A percentile compares a stretch with the other conserved stretches of the same genome.
These are phyloP conservation scores for Agrostemma githago DNA, from an alignment of 148 eudicot species.

Conservation along the genomic window DNA sequence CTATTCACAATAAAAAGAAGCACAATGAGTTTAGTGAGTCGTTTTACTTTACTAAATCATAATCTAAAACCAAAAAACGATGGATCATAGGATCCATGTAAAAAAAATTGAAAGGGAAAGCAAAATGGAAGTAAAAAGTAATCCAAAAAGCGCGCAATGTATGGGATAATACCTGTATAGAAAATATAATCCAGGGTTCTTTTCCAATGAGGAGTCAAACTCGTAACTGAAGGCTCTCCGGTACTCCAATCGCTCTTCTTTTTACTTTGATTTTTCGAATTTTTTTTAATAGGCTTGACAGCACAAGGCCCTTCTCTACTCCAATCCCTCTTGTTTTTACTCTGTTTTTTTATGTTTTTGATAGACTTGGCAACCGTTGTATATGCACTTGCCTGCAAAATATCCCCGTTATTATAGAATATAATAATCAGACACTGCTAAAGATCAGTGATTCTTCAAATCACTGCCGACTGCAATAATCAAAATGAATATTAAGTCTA, in stretches of 20 bases:
- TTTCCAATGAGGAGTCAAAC: constrained; percentile 51
- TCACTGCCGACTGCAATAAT: not conserved
- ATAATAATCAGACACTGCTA: not conserved
- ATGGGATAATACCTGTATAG: constrained; percentile 58
- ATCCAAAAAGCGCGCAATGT: not conserved
- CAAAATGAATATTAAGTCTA: not conserved
- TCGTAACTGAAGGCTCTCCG: constrained; percentile 45
- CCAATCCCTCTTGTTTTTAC: not conserved
- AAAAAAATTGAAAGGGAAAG: too few species aligned
- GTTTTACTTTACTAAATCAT: too few species aligned
- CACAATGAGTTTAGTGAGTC: not conserved
- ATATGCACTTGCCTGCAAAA: constrained; percentile 29
- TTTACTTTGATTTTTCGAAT: not conserved
- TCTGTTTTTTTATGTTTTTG: constrained; percentile 1
- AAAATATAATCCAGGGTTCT: constrained; percentile 87
- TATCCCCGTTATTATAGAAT: constrained; percentile 2
- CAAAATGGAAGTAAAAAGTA: constrained; percentile 3
- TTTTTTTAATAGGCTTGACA: not conserved
- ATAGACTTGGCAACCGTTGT: constrained; percentile 12
- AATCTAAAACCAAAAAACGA: not conserved
- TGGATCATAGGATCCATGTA: not conserved
- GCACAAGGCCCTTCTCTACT: constrained; percentile 29
- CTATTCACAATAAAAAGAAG: not conserved
- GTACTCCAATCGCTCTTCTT: constrained; percentile 1
- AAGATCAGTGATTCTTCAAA: not conserved